Percentiles rank a stretch among this genome's conserved stretches.
These are phyloP conservation scores for Scutellaria barbata DNA, from an alignment of 257 asterid species.

Conservation along the genomic window DNA sequence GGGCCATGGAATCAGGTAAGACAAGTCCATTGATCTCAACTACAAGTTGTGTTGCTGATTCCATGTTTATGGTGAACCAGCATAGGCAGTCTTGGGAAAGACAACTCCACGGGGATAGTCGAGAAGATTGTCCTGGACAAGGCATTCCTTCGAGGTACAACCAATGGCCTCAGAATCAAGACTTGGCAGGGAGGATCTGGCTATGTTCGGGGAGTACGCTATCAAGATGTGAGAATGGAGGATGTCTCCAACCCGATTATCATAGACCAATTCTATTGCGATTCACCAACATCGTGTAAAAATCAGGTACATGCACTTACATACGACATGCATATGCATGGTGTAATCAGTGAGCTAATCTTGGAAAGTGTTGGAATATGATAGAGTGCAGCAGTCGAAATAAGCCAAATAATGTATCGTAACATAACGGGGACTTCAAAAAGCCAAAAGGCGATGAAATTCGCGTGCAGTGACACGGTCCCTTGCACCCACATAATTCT, in stretches of 20 bases:
- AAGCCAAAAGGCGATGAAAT: conserved; percentile 71
- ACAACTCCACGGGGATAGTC: conserved; percentile 74
- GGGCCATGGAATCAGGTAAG: conserved; percentile 94
- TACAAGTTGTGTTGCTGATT: not conserved
- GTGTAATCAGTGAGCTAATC: not conserved
- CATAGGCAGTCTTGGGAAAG: conserved; percentile 97
- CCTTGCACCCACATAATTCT: conserved; percentile 86
- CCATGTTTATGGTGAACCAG: conserved; percentile 50
- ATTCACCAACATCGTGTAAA: conserved; percentile 69
- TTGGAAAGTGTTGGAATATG: not conserved
- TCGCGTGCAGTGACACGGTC: conserved; percentile 85
- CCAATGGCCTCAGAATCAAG: conserved; percentile 95
- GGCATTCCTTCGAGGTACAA: conserved; percentile 68
- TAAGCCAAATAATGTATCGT: conserved; percentile 73
- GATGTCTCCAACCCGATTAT: conserved; percentile 81
- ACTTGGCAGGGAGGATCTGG: conserved; percentile 99
- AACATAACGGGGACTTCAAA: conserved; percentile 81
- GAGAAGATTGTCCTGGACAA: conserved; percentile 69
- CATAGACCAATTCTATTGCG: conserved; percentile 93
- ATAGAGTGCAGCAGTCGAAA: conserved; percentile 78
- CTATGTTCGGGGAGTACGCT: conserved; percentile 64
- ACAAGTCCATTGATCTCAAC: not conserved
- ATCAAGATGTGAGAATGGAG: conserved; percentile 71
- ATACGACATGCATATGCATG: not conserved
- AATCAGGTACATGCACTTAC: conserved; percentile 51